phyloP scores from a whole-genome alignment of 2,329 filamentous ascomycete species.

The Hypoxylon sp. region DNA sequence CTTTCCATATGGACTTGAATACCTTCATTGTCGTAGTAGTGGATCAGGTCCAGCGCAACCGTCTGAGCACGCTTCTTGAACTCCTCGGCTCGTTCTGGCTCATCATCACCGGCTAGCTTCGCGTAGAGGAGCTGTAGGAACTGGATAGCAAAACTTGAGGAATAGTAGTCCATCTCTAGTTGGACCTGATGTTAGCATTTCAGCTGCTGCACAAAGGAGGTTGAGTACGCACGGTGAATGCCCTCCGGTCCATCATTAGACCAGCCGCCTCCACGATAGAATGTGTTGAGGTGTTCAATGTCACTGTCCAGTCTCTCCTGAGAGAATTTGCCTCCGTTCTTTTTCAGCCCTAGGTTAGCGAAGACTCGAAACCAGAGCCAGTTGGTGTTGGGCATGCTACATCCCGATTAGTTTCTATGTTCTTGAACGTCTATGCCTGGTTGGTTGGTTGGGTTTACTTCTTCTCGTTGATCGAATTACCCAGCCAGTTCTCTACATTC shows the following conservation, averaged over 20 bases:
- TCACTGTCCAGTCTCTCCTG: conserved; percentile 75
- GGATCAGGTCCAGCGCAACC: conserved; percentile 74
- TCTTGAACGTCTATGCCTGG: conserved; percentile 45
- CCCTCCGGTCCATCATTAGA: conserved; percentile 81
- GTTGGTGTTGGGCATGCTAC: conserved; percentile 72
- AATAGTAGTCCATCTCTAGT: conserved; percentile 83
- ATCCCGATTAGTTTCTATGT: conserved; percentile 21
- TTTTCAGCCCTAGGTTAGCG: conserved; percentile 79
- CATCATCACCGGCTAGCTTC: conserved; percentile 72
- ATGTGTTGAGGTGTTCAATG: conserved; percentile 80
- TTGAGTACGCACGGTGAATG: conserved; percentile 67
- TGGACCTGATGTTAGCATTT: conserved; percentile 13
- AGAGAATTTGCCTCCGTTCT: conserved; percentile 75
- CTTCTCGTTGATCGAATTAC: conserved; percentile 78
- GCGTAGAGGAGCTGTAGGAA: conserved; percentile 80
- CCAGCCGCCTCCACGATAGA: conserved; percentile 84
- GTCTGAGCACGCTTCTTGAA: conserved; percentile 73
- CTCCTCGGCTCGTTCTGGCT: conserved; percentile 70
- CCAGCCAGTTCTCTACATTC: conserved; percentile 76
- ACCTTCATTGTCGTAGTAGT: conserved; percentile 77
- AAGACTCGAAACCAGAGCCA: conserved; percentile 89
- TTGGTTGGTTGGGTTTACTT: conserved; percentile 55
- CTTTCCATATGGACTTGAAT: not conserved
- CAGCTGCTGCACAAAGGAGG: not conserved
- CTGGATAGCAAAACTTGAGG: conserved; percentile 82